Base-by-base conservation (phyloP, 495 filamentous ascomycete species). In the Annulohypoxylon maeteangense region DNA sequence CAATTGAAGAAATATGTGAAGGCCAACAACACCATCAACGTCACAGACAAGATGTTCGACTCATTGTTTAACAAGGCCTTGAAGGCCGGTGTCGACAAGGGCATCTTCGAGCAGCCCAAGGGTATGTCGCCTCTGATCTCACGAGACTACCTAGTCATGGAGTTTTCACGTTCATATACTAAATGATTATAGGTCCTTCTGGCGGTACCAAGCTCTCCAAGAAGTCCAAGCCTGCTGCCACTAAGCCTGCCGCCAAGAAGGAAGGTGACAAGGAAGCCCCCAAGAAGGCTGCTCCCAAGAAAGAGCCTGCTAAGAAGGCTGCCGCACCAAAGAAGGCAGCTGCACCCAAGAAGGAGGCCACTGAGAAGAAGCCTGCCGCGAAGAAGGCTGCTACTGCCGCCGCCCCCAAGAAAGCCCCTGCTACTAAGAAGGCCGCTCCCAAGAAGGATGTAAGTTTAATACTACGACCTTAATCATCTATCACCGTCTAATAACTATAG, bases 1-100 rank as follows among this genome's bases (percentile, higher is more conserved):
- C 91, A 92, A 27, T 89, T 99, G 79, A 98, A 98, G 91, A 98
- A 99, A 82, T 99, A 98, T 85, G 92, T 99, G 76, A 87, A 88
- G 81, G 89, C 92, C 74, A 98, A 99, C 91, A 97, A 98, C 89
- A 92, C 90, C 79, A 88, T 96, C 80, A 85, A 84, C 62, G 87
- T 89, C 58, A 86, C 84, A 34, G 89, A 91, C 74, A 85, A 84
- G 51, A 89, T 89, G 78, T 98, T 98, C 80, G 94, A 95, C 78
- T 87, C 88, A 70, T 90, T 95, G 74, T 93, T 99, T 89, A 98
- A 97, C 88, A 90, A 90, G 79, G 93, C 94, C 34, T 87, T 99
- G 81, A 90, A 91, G 85, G 79, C 87, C 63, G 95, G 95, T 81
- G 95, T 94, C 71, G 93, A 96, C 75, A 92, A 91, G 85, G 92